phyloP scores from a whole-genome alignment of 2,329 filamentous ascomycete genomes.

The Cladophialophora immunda region DNA sequence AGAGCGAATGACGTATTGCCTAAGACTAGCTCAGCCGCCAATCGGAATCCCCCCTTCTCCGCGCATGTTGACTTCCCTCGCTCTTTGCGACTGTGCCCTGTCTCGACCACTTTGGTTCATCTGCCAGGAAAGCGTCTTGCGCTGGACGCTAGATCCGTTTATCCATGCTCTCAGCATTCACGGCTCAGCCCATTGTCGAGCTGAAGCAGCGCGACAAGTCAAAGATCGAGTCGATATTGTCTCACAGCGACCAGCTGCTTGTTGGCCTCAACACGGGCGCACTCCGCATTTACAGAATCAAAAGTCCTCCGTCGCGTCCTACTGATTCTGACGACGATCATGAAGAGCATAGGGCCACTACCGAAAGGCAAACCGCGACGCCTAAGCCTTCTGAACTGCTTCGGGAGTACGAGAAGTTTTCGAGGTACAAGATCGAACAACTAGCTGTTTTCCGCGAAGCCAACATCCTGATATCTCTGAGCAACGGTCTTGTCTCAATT shows the following conservation, averaged over 20 bases:
- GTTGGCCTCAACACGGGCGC: constrained; percentile 90
- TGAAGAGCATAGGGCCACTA: constrained; percentile 31
- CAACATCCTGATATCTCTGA: constrained; percentile 87
- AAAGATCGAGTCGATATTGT: constrained; percentile 93
- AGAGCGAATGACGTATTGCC: neutral
- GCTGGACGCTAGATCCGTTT: constrained; percentile 8
- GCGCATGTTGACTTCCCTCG: neutral
- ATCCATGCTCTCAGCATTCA: constrained; percentile 94
- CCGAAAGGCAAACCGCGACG: constrained; percentile 36
- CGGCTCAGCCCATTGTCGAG: constrained; percentile 95
- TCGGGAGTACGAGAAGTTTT: constrained; percentile 94
- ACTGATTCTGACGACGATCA: constrained; percentile 44
- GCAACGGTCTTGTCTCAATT: constrained; percentile 86
- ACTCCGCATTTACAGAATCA: constrained; percentile 89
- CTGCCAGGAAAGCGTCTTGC: neutral
- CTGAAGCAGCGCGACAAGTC: constrained; percentile 94
- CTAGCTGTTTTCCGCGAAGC: constrained; percentile 95
- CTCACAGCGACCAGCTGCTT: constrained; percentile 89
- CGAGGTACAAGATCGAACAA: constrained; percentile 87
- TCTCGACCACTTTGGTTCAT: neutral
- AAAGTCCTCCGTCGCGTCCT: constrained; percentile 63
- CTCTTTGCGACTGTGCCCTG: neutral
- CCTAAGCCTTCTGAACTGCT: constrained; percentile 77
- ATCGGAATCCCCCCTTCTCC: constrained; percentile 10
- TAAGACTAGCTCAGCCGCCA: neutral